phyloP scores from a whole-genome alignment of 1,284 basidiomycete genomes.

The Ganoderma meredithae region DNA sequence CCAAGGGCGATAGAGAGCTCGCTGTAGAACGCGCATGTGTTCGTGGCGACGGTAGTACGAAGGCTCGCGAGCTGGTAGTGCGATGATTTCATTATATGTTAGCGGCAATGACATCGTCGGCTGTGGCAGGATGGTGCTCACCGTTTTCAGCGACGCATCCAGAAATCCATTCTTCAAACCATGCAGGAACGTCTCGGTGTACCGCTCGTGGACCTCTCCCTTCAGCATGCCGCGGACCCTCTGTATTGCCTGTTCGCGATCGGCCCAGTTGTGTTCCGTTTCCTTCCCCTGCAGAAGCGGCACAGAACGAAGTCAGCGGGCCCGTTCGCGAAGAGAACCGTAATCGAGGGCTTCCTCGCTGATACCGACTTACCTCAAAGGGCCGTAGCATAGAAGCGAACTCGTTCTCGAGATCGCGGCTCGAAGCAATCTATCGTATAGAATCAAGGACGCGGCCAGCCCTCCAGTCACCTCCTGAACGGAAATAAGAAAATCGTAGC shows the following conservation, averaged over 20 bases:
- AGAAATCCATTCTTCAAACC: constrained; percentile 82
- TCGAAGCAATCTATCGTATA: constrained; percentile 77
- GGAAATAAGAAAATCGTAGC: constrained; percentile 38
- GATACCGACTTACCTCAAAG: constrained; percentile 70
- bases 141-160: constrained; percentile 88
- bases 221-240: constrained; percentile 93
- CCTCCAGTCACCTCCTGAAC: constrained; percentile 22
- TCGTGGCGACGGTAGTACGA: constrained; percentile 89
- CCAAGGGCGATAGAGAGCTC: constrained; percentile 82
- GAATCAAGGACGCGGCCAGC: constrained; percentile 24
- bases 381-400: constrained; percentile 79
- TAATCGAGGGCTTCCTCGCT: constrained; percentile 5
- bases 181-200: constrained; percentile 75
- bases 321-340: constrained; percentile 10
- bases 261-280: constrained; percentile 95
- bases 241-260: constrained; percentile 81
- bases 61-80: constrained; percentile 78
- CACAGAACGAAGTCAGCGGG: constrained; percentile 22
- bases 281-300: constrained; percentile 79
- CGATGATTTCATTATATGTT: constrained; percentile 24
- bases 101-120: constrained; percentile 17
- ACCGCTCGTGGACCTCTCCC: constrained; percentile 80
- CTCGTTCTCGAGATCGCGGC: constrained; percentile 86
- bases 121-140: constrained; percentile 47
- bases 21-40: constrained; percentile 80